These are phyloP conservation scores for Hymenoscyphus infarciens DNA, from an alignment of 2,329 filamentous ascomycete species.

Conservation along the genomic window DNA sequence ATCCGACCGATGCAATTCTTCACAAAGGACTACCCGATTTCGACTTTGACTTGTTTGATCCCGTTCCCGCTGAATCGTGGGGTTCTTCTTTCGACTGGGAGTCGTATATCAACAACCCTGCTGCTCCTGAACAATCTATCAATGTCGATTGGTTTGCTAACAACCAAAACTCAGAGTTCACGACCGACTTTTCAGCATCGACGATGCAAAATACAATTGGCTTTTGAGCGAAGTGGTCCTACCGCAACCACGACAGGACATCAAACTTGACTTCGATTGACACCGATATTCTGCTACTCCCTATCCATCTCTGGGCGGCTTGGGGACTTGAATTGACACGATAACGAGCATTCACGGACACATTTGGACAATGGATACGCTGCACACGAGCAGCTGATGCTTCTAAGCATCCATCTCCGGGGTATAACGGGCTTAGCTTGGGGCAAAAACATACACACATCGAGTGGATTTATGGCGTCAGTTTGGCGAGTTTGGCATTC, in stretches of 20 bases:
- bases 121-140: background rate
- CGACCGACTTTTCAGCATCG: background rate
- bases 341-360: background rate
- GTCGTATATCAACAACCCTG: background rate
- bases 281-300: background rate
- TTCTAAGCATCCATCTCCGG: background rate
- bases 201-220: background rate
- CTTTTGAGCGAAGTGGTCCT: background rate
- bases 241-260: background rate
- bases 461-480: background rate
- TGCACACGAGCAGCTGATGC: background rate
- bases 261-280: background rate
- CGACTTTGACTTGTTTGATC: background rate
- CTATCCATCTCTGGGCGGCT: background rate
- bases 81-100: background rate
- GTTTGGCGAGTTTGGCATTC: background rate
- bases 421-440: background rate
- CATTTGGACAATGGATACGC: background rate
- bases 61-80: background rate
- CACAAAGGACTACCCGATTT: background rate
- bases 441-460: background rate
- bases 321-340: background rate
- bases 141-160: conserved; percentile 3
- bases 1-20: background rate
- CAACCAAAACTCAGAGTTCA: background rate